Conservation (phyloP, 306 rosid genomes). For the Myrica gale region DNA sequence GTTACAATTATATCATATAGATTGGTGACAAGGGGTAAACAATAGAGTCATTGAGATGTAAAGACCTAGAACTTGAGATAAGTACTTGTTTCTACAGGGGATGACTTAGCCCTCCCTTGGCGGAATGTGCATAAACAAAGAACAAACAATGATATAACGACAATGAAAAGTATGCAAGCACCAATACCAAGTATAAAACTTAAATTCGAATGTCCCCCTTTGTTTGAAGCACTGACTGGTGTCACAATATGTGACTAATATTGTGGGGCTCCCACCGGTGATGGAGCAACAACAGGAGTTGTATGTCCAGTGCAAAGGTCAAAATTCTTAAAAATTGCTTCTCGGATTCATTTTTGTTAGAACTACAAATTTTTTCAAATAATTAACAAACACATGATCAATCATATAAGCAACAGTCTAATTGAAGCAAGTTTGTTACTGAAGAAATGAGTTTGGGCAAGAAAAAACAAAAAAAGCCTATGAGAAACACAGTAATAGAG, state of each 20-base stretch:
- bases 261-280: constrained; percentile 55
- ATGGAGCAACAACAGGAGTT: constrained; percentile 62
- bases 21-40: constrained; percentile 7
- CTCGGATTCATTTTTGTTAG: too few species aligned
- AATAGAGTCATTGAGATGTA: neutral
- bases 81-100: constrained; percentile 59
- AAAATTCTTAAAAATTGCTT: neutral
- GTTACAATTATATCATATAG: constrained; percentile 8
- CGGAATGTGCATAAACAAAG: constrained; percentile 56
- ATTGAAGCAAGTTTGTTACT: too few species aligned
- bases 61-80: constrained; percentile 27
- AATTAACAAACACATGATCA: too few species aligned
- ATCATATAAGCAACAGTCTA: too few species aligned
- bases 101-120: constrained; percentile 47
- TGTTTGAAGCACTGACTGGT: constrained; percentile 42
- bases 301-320: constrained; percentile 29
- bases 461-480: too few species aligned
- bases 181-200: constrained; percentile 65
- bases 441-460: too few species aligned
- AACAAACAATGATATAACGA: constrained; percentile 49
- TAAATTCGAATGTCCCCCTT: constrained; percentile 60
- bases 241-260: constrained; percentile 42
- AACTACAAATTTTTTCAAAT: too few species aligned
- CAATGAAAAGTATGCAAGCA: constrained; percentile 62
- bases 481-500: too few species aligned